Evolutionary conservation across 306 rosid genomes (phyloP).

Genomic region (Lablab purpureus): DNA sequence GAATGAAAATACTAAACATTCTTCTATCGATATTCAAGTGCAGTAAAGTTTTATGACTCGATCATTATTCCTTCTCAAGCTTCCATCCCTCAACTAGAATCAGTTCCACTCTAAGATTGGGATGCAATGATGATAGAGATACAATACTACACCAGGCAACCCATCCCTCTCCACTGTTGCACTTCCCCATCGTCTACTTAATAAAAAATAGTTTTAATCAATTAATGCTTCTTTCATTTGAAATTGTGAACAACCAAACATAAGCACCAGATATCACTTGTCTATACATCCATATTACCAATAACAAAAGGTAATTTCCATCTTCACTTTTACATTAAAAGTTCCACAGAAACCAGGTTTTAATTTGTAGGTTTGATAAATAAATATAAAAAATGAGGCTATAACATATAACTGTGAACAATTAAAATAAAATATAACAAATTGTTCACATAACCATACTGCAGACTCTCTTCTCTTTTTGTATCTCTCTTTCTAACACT

Average conservation of each 20-base stretch:
- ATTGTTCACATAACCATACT: background rate
- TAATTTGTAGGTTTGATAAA: conserved; percentile 25
- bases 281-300: background rate
- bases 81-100: conserved; percentile 20
- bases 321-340: background rate
- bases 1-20: background rate
- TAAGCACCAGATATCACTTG: background rate
- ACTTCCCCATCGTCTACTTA: background rate
- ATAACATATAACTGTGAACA: background rate
- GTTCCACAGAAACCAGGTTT: background rate
- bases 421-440: background rate
- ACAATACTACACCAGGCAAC: background rate
- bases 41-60: conserved; percentile 9
- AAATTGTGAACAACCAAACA: background rate
- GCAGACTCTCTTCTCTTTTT: background rate
- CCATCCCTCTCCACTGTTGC: background rate
- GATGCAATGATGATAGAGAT: background rate
- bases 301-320: background rate
- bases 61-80: background rate
- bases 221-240: background rate
- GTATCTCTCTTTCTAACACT: background rate
- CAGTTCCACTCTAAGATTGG: background rate
- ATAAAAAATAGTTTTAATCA: background rate
- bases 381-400: background rate
- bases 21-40: background rate